A percentile compares a stretch with the other conserved stretches of the same genome.
These are phyloP conservation scores for Austroboletus olivaceoglutinosus DNA, from an alignment of 1,284 basidiomycete species.

Conservation along the genomic window DNA sequence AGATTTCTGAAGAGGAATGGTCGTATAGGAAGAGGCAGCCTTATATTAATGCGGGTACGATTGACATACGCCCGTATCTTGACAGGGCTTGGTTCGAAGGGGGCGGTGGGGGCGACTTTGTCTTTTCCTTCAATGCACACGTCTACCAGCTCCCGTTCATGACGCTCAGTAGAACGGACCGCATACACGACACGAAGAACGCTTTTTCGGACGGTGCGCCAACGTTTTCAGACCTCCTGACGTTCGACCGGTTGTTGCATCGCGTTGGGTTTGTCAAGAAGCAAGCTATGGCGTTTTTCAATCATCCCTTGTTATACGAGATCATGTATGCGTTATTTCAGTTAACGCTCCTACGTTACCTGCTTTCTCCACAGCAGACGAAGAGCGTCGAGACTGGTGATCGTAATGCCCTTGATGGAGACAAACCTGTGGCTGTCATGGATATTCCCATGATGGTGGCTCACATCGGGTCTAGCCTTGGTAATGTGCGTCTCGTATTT, in stretches of 20 bases:
- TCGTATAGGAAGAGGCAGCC: no score
- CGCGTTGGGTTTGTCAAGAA: conserved; percentile 41
- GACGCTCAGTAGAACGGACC: conserved; percentile 39
- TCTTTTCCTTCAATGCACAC: conserved; percentile 45
- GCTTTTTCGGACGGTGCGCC: conserved; percentile 6
- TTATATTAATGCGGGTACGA: no score
- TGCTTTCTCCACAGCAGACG: no score
- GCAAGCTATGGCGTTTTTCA: conserved; percentile 35
- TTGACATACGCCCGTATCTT: no score
- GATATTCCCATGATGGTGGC: not conserved
- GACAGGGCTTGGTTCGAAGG: conserved; percentile 20
- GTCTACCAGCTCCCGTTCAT: conserved; percentile 48
- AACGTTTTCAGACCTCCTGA: conserved; percentile 35
- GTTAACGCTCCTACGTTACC: not conserved
- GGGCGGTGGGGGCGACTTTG: conserved; percentile 47
- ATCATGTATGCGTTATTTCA: not conserved
- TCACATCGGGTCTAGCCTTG: not conserved
- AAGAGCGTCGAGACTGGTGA: not conserved
- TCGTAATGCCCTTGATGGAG: not conserved
- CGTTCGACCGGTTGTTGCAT: conserved; percentile 44
- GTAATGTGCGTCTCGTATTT: not conserved
- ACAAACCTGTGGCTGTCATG: not conserved
- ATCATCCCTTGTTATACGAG: conserved; percentile 44
- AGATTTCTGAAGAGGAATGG: no score
- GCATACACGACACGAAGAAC: no score